These are phyloP conservation scores for Bruguiera gymnorhiza DNA, from an alignment of 345 rosid genomes.

Conservation along the genomic window DNA sequence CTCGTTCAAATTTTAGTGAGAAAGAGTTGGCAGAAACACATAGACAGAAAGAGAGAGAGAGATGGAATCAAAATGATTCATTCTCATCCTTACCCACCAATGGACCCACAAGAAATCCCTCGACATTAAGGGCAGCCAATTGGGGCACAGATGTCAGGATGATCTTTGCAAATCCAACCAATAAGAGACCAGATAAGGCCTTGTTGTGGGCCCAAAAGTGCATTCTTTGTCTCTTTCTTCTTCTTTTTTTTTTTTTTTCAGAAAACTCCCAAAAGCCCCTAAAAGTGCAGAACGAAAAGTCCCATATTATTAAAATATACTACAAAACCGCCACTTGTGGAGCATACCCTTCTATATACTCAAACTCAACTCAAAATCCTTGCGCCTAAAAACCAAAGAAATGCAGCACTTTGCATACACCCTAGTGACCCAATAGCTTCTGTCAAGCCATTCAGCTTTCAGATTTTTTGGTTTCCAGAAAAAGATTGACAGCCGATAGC, in stretches of 20 bases:
- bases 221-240: not conserved
- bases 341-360: slow-evolving; percentile 10
- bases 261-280: not conserved
- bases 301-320: slow-evolving; percentile 2
- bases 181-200: slow-evolving; percentile 69
- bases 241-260: not conserved
- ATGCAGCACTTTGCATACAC: not conserved
- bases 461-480: not conserved
- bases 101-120: slow-evolving; percentile 48
- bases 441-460: not conserved
- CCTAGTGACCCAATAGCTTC: not conserved
- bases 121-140: slow-evolving; percentile 52
- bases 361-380: not conserved
- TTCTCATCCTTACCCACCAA: slow-evolving; percentile 8
- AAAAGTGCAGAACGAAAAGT: slow-evolving; percentile 34
- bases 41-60: not conserved
- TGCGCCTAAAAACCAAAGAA: not conserved
- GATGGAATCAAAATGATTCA: not conserved
- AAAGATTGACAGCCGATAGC: not conserved
- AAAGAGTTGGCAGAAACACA: not conserved
- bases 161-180: slow-evolving; percentile 42
- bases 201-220: slow-evolving; percentile 40
- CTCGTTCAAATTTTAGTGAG: not conserved
- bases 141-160: slow-evolving; percentile 39
- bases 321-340: slow-evolving; percentile 28